These are phyloP conservation scores for Salix suchowensis DNA, from an alignment of 345 rosid genomes.

Conservation along the genomic window DNA sequence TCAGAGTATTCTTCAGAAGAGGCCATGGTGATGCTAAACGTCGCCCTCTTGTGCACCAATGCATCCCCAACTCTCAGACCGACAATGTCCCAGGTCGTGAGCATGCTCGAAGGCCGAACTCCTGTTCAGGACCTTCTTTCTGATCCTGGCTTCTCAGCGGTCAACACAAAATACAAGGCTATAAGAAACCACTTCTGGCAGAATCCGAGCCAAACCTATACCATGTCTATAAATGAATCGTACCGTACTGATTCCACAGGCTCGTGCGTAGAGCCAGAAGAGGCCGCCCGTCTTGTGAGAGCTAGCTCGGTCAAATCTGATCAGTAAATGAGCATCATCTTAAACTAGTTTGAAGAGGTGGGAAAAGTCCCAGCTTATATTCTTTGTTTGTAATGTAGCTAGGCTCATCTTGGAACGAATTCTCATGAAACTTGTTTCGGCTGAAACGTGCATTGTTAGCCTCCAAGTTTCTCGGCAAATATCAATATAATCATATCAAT, in stretches of 20 bases:
- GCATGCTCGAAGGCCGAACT: conserved; percentile 75
- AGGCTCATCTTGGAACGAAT: too few species aligned
- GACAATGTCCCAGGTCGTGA: conserved; percentile 80
- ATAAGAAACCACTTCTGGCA: conserved; percentile 84
- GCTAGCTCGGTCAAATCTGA: background rate
- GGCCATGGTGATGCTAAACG: conserved; percentile 69
- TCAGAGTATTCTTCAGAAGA: conserved; percentile 57
- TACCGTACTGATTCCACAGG: conserved; percentile 18
- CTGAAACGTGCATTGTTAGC: too few species aligned
- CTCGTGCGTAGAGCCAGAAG: conserved; percentile 1
- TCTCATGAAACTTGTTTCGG: too few species aligned
- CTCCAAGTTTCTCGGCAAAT: too few species aligned
- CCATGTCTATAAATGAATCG: conserved; percentile 37
- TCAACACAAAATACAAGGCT: conserved; percentile 58
- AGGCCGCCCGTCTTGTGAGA: background rate
- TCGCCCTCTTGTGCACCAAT: conserved; percentile 72
- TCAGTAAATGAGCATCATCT: background rate
- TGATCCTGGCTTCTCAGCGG: conserved; percentile 60
- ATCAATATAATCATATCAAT: too few species aligned
- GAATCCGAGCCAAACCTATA: conserved; percentile 46
- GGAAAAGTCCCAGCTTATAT: too few species aligned
- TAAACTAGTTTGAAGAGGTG: background rate
- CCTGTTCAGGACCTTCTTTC: conserved; percentile 65
- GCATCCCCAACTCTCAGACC: conserved; percentile 87
- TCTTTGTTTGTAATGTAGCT: too few species aligned